Percentiles rank a stretch among this genome's conserved stretches.
phyloP scores from a whole-genome alignment of 2,329 filamentous ascomycete genomes.

The Chaetomiaceae sp. region DNA sequence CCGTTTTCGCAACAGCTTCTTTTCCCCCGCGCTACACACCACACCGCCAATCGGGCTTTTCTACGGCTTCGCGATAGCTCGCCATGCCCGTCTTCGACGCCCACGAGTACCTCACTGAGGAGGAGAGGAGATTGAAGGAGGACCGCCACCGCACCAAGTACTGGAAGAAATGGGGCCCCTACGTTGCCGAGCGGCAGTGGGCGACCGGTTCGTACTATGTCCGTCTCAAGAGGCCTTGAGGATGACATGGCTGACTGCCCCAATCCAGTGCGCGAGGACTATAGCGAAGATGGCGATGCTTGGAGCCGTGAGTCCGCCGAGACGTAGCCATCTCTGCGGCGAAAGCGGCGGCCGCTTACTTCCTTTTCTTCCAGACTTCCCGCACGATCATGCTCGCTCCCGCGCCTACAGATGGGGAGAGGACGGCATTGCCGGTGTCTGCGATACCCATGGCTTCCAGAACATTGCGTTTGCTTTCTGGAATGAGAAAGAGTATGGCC shows the following conservation, averaged over 20 bases:
- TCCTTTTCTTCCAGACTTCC: slow-evolving; percentile 60
- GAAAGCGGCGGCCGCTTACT: slow-evolving; percentile 13
- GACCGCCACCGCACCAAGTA: slow-evolving; percentile 80
- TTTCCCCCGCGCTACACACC: not conserved
- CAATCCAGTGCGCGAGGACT: slow-evolving; percentile 76
- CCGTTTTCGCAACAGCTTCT: not conserved
- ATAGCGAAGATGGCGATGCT: slow-evolving; percentile 81
- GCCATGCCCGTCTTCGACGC: slow-evolving; percentile 85
- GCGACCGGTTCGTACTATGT: slow-evolving; percentile 63
- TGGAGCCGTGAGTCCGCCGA: slow-evolving; percentile 72
- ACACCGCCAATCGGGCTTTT: not conserved
- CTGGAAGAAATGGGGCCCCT: slow-evolving; percentile 98
- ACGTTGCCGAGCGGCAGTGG: slow-evolving; percentile 92
- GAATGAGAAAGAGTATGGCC: slow-evolving; percentile 86
- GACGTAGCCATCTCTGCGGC: not conserved
- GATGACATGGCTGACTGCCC: slow-evolving; percentile 15
- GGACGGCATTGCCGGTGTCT: slow-evolving; percentile 93
- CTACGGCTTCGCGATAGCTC: slow-evolving; percentile 5
- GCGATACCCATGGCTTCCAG: slow-evolving; percentile 79
- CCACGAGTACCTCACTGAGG: slow-evolving; percentile 79
- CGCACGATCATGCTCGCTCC: slow-evolving; percentile 84
- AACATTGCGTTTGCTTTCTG: slow-evolving; percentile 96
- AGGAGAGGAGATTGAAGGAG: slow-evolving; percentile 84
- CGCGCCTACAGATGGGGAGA: slow-evolving; percentile 93
- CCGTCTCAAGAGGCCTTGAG: not conserved